phyloP scores from a whole-genome alignment of 2,329 filamentous ascomycete species.

The Trichoderma harzianum region DNA sequence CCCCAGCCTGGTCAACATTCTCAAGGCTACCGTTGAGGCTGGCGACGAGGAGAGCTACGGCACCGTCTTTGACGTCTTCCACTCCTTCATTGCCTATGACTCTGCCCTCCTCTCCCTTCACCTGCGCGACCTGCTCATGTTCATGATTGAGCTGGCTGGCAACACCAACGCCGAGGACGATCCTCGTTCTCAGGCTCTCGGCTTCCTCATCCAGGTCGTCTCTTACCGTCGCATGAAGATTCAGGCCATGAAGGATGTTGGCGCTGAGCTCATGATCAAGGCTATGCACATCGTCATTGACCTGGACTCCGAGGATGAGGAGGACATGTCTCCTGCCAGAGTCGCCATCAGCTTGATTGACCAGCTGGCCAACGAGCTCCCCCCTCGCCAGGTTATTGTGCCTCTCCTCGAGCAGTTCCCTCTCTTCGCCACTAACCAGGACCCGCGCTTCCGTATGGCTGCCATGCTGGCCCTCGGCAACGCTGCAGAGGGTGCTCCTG shows the following conservation, averaged over 20 bases:
- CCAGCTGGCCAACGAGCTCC: constrained; percentile 80
- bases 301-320: constrained; percentile 74
- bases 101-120: constrained; percentile 77
- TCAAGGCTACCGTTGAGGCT: constrained; percentile 77
- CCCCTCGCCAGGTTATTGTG: constrained; percentile 90
- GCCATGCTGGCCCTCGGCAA: constrained; percentile 90
- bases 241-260: constrained; percentile 79
- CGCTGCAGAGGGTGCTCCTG: constrained; percentile 92
- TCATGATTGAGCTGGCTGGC: constrained; percentile 85
- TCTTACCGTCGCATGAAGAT: constrained; percentile 94
- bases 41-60: constrained; percentile 84
- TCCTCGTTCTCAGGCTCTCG: constrained; percentile 81
- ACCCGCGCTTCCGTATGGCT: constrained; percentile 80
- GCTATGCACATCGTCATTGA: constrained; percentile 87
- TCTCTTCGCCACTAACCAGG: constrained; percentile 69
- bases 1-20: constrained; percentile 82
- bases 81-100: constrained; percentile 88
- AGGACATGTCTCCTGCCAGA: constrained; percentile 76
- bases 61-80: constrained; percentile 94
- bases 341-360: constrained; percentile 86
- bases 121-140: constrained; percentile 84
- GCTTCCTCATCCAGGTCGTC: constrained; percentile 89
- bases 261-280: constrained; percentile 81
- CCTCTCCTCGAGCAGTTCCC: constrained; percentile 85
- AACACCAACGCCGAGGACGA: constrained; percentile 80